Evolutionary conservation across 2,329 filamentous ascomycete species (phyloP), one percentile per base, ranked within the genome.

Genomic region (Leptosphaerulina australis): DNA sequence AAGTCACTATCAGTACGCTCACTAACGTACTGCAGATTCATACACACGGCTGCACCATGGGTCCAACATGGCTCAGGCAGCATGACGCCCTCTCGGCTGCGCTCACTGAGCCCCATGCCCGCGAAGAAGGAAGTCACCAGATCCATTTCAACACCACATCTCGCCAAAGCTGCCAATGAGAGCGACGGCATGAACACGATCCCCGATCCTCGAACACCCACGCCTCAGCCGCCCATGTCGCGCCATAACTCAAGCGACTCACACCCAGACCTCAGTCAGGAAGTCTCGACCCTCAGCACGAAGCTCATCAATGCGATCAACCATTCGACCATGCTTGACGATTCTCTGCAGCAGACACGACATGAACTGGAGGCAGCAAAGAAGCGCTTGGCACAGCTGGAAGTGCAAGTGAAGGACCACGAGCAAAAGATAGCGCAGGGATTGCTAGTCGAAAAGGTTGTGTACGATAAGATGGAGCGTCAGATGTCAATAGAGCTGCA

Each of bases 291-390:
- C 5, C 79, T 99, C 24, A 97, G 91, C 75, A 93, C 91, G 38
- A 99, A 99, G 74, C 85, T 99, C 56, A 93, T 99, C 63, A 93
- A 94, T 68, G 93, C 94, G 34, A 97, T 99, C 75, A 99, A 99
- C 70, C 88, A 96, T 72, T 92, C 97, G 74, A 97, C 92, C 6
- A 87, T 83, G 17, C 82, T 99, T 34, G 94, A 97, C 73, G 94
- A 99, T 72, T 89, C 85, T 9, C 79, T 99, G 14, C 88, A 90
- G 39, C 86, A 85, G 41, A 88, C 91, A 12, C 85, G 91, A 28
- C 87, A 92, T 69, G 91, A 97, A 68, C 78, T 97, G 36, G 90
- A 96, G 45, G 73, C 82, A 25, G 84, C 91, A 7, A 83, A 81
- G 51, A 83, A 87, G 37, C 83, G 82, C 62, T 83, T 95, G 44